phyloP scores from a whole-genome alignment of 768 basidiomycete species.

The Sarcomyxa edulis region DNA sequence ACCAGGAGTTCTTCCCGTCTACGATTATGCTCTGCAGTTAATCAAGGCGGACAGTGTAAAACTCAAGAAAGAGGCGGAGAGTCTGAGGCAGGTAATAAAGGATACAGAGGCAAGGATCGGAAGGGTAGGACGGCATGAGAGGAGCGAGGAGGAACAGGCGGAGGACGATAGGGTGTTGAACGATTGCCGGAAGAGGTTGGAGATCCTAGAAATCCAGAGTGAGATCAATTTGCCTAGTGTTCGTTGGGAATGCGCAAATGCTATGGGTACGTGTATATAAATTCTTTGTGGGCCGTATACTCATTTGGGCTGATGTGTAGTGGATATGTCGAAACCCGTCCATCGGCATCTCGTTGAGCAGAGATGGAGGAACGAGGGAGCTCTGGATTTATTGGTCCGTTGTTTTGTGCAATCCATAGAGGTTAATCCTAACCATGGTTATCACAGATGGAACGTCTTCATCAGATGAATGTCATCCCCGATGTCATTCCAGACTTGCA shows the following conservation, averaged over 20 bases:
- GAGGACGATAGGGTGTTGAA: conserved; percentile 33
- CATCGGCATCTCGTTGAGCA: conserved; percentile 82
- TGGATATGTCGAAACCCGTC: conserved; percentile 60
- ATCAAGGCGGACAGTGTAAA: conserved; percentile 56
- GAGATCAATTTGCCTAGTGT: conserved; percentile 80
- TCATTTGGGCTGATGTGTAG: conserved; percentile 24
- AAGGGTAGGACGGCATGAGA: too few species aligned
- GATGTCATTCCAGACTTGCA: conserved; percentile 72
- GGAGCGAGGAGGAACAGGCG: conserved; percentile 23
- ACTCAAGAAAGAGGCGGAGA: conserved; percentile 25
- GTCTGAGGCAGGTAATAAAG: conserved; percentile 17
- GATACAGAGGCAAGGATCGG: too few species aligned
- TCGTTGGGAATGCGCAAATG: conserved; percentile 73
- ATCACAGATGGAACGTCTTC: conserved; percentile 82
- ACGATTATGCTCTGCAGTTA: conserved; percentile 77
- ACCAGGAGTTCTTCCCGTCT: conserved; percentile 64
- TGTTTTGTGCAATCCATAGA: background rate
- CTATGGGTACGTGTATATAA: conserved; percentile 56
- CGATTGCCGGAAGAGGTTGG: conserved; percentile 40
- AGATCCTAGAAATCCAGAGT: conserved; percentile 72
- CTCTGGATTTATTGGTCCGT: conserved; percentile 77
- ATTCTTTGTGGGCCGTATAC: background rate
- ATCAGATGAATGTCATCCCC: conserved; percentile 89
- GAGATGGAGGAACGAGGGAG: conserved; percentile 81
- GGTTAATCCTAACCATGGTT: background rate